These are phyloP conservation scores for Dalbergia cochinchinensis DNA, from an alignment of 306 rosid genomes.

Conservation along the genomic window DNA sequence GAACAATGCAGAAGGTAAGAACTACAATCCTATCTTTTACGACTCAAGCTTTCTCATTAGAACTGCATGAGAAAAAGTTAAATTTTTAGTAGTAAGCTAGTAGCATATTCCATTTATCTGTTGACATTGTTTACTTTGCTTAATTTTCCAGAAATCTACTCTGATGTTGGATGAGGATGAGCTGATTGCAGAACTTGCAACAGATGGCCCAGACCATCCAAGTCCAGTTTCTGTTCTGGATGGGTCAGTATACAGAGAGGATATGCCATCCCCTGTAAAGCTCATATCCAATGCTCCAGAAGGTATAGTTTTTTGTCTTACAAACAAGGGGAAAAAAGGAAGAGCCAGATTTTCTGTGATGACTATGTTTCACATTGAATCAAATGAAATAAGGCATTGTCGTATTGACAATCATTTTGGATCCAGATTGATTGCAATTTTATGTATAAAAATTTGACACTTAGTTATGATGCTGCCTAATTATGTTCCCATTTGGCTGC, in stretches of 20 bases:
- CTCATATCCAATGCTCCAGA: constrained; percentile 49
- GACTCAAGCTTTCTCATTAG: not conserved
- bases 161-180: constrained; percentile 57
- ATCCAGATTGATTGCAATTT: constrained; percentile 8
- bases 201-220: constrained; percentile 62
- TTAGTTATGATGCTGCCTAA: not conserved
- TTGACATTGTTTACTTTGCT: constrained; percentile 19
- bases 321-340: not conserved
- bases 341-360: constrained; percentile 10
- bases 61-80: not conserved
- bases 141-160: constrained; percentile 56
- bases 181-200: constrained; percentile 56
- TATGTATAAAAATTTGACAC: constrained; percentile 6
- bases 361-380: constrained; percentile 3
- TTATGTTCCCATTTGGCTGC: constrained; percentile 16
- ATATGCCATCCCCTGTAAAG: constrained; percentile 66
- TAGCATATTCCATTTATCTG: not conserved
- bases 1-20: constrained; percentile 59
- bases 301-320: constrained; percentile 57
- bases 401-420: not conserved
- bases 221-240: constrained; percentile 81
- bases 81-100: not conserved
- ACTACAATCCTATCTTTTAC: constrained; percentile 37
- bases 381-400: constrained; percentile 27
- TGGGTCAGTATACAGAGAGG: constrained; percentile 64